Conservation (phyloP, 768 basidiomycete species). For the Amanita subjunquillea region DNA sequence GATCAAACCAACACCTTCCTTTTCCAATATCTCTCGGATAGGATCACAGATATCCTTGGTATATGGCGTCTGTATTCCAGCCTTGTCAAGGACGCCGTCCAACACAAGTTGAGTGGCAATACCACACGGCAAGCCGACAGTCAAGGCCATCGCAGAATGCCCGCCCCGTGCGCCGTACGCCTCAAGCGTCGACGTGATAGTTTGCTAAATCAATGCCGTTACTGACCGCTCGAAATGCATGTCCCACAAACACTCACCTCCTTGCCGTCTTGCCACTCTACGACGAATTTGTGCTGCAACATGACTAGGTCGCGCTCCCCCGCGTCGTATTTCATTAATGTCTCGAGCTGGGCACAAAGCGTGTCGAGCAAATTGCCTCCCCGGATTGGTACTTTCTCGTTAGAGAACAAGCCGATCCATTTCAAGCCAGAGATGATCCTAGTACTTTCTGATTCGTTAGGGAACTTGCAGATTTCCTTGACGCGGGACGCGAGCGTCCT, state of each 20-base stretch:
- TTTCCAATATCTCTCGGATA: conserved; percentile 55
- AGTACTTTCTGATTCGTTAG: conserved; percentile 53
- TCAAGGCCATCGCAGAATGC: conserved; percentile 83
- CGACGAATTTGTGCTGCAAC: conserved; percentile 96
- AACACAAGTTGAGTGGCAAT: conserved; percentile 88
- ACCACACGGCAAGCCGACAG: conserved; percentile 90
- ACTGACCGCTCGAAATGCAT: conserved; percentile 5
- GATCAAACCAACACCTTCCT: conserved; percentile 63
- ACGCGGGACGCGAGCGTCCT: conserved; percentile 70
- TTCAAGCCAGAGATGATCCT: conserved; percentile 84
- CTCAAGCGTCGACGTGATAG: conserved; percentile 84
- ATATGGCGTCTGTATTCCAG: conserved; percentile 85
- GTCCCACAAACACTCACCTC: conserved; percentile 29
- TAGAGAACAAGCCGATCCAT: conserved; percentile 91
- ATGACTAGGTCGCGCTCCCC: conserved; percentile 95
- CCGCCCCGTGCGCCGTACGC: conserved; percentile 63
- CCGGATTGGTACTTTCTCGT: conserved; percentile 47
- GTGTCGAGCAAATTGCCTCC: conserved; percentile 83
- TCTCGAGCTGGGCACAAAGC: conserved; percentile 83
- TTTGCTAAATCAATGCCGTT: conserved; percentile 39
- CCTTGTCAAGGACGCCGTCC: conserved; percentile 68
- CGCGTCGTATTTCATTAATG: conserved; percentile 81
- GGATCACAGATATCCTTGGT: conserved; percentile 75
- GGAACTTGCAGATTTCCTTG: conserved; percentile 63
- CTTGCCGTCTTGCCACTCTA: conserved; percentile 79